Evolutionary conservation across 1,284 basidiomycete genomes (phyloP).

Genomic region (Mycena sp.): DNA sequence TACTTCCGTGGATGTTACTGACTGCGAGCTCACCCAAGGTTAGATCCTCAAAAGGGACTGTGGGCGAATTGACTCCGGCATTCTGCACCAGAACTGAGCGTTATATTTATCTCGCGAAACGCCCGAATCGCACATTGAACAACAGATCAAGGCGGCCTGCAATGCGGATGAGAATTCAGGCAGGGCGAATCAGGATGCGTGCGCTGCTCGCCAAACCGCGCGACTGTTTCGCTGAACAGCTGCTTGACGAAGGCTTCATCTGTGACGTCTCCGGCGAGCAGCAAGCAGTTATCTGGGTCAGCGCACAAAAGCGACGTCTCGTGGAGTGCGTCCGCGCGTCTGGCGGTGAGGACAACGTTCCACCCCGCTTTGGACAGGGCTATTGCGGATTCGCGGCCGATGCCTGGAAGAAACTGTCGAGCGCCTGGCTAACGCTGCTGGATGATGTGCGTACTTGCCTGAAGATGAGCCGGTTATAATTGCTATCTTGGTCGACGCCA

Average conservation of each 20-base stretch:
- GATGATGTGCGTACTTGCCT: constrained; percentile 30
- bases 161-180: background rate
- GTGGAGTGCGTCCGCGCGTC: constrained; percentile 65
- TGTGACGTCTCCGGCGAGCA: constrained; percentile 70
- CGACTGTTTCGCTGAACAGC: constrained; percentile 66
- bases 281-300: constrained; percentile 50
- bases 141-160: constrained; percentile 79
- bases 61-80: constrained; percentile 66
- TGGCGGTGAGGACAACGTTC: constrained; percentile 66
- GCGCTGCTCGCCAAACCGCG: constrained; percentile 64
- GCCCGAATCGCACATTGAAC: constrained; percentile 73
- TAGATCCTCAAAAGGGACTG: constrained; percentile 69
- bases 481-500: constrained; percentile 53
- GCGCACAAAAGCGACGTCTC: constrained; percentile 63
- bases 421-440: background rate
- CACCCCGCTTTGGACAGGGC: constrained; percentile 64
- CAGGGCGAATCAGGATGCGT: background rate
- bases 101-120: background rate
- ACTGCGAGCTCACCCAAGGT: constrained; percentile 54
- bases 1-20: no score
- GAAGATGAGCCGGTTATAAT: constrained; percentile 47
- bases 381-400: constrained; percentile 53
- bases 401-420: constrained; percentile 36
- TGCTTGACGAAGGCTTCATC: constrained; percentile 65
- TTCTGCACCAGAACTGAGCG: constrained; percentile 52